These are phyloP conservation scores for Plasmodium berghei DNA, from an alignment of 169 alveolate species.

Conservation along the genomic window DNA sequence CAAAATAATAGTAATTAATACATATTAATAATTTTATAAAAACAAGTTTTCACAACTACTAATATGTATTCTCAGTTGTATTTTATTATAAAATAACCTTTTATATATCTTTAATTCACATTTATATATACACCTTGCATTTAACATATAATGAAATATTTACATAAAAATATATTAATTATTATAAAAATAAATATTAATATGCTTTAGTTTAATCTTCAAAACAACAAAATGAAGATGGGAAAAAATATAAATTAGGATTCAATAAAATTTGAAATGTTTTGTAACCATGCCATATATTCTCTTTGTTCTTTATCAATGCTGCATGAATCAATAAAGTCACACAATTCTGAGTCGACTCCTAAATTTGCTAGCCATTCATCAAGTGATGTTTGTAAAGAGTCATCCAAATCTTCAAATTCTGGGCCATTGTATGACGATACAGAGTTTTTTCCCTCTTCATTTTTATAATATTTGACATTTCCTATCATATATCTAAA, in stretches of 20 bases:
- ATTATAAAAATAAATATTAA: conserved; percentile 2
- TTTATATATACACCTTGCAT: conserved; percentile 7
- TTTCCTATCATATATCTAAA: conserved; percentile 89
- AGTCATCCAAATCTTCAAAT: conserved; percentile 93
- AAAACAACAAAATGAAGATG: conserved; percentile 10
- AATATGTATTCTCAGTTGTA: conserved; percentile 15
- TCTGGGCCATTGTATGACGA: conserved; percentile 92
- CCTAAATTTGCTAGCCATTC: conserved; percentile 91
- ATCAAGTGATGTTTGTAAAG: conserved; percentile 90
- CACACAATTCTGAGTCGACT: conserved; percentile 89
- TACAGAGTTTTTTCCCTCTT: conserved; percentile 87
- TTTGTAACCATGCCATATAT: conserved; percentile 87
- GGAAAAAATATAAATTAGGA: conserved; percentile 18
- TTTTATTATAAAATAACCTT: conserved; percentile 39
- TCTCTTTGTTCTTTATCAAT: conserved; percentile 91
- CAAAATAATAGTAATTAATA: conserved; percentile 13
- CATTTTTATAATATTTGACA: conserved; percentile 85
- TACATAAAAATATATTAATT: background rate
- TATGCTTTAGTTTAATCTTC: background rate
- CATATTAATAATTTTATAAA: conserved; percentile 37
- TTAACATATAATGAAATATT: conserved; percentile 9
- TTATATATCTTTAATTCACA: conserved; percentile 22
- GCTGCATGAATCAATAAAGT: conserved; percentile 91
- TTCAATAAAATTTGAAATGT: conserved; percentile 72
- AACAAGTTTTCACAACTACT: conserved; percentile 14